Evolutionary conservation across 2,329 filamentous ascomycete genomes (phyloP), one percentile per base, ranked within the genome.

Genomic region (Fusarium duplospermum): DNA sequence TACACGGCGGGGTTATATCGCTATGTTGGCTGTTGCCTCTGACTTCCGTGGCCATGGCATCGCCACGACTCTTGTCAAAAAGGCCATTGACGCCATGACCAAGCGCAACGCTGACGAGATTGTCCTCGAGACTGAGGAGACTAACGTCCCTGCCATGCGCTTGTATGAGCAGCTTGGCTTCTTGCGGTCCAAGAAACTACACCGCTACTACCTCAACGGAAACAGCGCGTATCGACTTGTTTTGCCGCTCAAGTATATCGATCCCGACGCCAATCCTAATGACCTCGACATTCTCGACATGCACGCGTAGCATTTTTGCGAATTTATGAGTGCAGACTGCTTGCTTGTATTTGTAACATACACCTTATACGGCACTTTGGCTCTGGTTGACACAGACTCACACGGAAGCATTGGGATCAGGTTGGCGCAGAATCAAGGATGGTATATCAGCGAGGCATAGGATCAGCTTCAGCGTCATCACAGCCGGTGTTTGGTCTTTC

Each of bases 161-260:
- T 86, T 99, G 11, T 99, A 99, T 83, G 96, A 99, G 82, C 89
- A 95, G 1, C 87, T 99, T 9, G 96, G 96, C 0, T 99, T 99
- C 80, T 83, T 98, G 24, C 89, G 96, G 61, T 97, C 94, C 69
- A 99, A 99, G 84, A 93, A 95, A 70, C 84, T 99, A 62, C 95
- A 98, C 83, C 89, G 96, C 50, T 99, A 99, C 81, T 99, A 99
- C 78, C 86, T 99, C 45, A 99, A 98, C 80, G 96, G 96, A 13
- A 99, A 94, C 81, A 97, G 95, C 65, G 96, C 96, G 2, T 99
- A 96, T 82, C 89, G 96, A 47, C 86, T 99, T 61, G 91, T 98
- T 8, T 83, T 99, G 40, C 92, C 95, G 72, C 84, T 98, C 62
- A 95, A 93, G 80, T 78, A 84, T 4, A 73, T 85, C 40, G 85